Percentiles rank a stretch among this genome's conserved stretches.
These are phyloP conservation scores for Cyclotella cryptica DNA, from an alignment of 108 stramenopile genomes.

Conservation along the genomic window DNA sequence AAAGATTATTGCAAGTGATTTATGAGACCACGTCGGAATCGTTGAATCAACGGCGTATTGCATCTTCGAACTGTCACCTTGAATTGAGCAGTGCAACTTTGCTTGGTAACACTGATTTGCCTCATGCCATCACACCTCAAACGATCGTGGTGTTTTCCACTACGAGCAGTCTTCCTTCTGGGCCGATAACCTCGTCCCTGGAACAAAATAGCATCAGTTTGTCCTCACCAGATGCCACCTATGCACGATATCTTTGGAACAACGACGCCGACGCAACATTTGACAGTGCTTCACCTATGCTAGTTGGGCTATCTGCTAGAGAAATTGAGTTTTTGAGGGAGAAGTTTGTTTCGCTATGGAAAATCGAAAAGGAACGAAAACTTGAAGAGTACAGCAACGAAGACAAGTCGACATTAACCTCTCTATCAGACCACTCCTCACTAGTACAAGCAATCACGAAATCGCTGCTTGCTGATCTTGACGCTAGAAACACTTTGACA, in stretches of 20 bases:
- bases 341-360: conserved; percentile 36
- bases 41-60: not conserved
- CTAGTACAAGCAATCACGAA: conserved; percentile 23
- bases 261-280: conserved; percentile 49
- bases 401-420: conserved; percentile 19
- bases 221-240: conserved; percentile 60
- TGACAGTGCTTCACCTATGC: conserved; percentile 26
- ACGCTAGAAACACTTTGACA: conserved; percentile 25
- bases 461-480: conserved; percentile 35
- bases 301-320: conserved; percentile 28
- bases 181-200: conserved; percentile 64
- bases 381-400: conserved; percentile 5
- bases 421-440: not conserved
- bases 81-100: not conserved
- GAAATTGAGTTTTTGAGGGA: conserved; percentile 48
- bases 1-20: conserved; percentile 66
- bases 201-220: conserved; percentile 58
- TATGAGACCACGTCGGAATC: conserved; percentile 36
- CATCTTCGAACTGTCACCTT: conserved; percentile 4
- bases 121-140: conserved; percentile 37
- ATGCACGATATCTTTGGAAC: conserved; percentile 70
- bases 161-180: conserved; percentile 49
- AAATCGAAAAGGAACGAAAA: conserved; percentile 6
- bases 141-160: conserved; percentile 73
- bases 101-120: conserved; percentile 1